A percentile compares a stretch with the other conserved stretches of the same genome.
phyloP scores from a whole-genome alignment of 257 asterid genomes.

The Fraxinus quadrangulata region DNA sequence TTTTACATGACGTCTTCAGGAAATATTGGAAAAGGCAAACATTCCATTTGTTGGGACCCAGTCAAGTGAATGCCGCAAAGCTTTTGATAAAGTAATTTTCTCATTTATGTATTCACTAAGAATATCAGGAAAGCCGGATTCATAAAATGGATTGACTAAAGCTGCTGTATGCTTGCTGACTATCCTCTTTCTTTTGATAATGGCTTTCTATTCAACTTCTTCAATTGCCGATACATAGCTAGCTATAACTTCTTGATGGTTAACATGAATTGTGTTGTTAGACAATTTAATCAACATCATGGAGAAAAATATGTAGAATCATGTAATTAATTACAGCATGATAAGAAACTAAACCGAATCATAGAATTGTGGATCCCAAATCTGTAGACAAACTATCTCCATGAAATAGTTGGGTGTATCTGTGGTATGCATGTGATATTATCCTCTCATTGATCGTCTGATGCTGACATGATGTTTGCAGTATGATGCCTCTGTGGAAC shows the following conservation, averaged over 20 bases:
- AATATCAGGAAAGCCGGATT: constrained; percentile 18
- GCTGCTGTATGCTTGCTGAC: constrained; percentile 14
- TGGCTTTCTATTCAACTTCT: neutral
- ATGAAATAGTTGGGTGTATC: neutral
- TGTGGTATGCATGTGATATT: constrained; percentile 9
- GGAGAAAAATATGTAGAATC: neutral
- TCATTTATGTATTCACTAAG: constrained; percentile 4
- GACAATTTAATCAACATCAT: neutral
- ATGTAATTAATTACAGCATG: neutral
- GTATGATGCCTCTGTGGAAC: constrained; percentile 84
- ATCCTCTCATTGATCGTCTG: constrained; percentile 11
- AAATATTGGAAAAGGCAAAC: constrained; percentile 61
- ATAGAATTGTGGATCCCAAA: neutral
- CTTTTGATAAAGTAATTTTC: constrained; percentile 77
- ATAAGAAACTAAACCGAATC: neutral
- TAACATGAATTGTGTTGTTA: neutral
- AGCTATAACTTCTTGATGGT: constrained; percentile 8
- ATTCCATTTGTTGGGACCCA: constrained; percentile 79
- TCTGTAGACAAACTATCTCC: neutral
- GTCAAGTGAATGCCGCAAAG: constrained; percentile 66
- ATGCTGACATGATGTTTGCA: constrained; percentile 37
- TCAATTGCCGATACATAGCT: neutral
- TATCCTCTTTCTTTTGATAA: neutral
- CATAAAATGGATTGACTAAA: constrained; percentile 7
- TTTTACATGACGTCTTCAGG: constrained; percentile 42